Evolutionary conservation across 495 filamentous ascomycete genomes (phyloP).

Genomic region (Aspergillus kassunensis): DNA sequence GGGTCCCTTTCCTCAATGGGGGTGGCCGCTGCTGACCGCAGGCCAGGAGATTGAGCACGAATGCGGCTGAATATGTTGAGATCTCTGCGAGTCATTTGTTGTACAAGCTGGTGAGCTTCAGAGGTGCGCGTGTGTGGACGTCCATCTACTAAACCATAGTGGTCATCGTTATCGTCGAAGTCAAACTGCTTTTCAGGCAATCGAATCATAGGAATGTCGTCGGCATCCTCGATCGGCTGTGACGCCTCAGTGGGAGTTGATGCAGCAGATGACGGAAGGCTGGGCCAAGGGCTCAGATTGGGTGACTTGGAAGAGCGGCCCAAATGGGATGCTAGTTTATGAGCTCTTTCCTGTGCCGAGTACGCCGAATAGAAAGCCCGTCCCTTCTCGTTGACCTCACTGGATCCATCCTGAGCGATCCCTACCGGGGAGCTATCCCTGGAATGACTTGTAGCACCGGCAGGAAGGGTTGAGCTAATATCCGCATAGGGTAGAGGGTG

Average conservation of each 20-base stretch:
- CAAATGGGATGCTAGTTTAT: conserved; percentile 33
- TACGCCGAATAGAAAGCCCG: conserved; percentile 32
- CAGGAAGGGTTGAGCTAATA: conserved; percentile 28
- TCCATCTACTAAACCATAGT: conserved; percentile 27
- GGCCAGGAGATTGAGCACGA: conserved; percentile 34
- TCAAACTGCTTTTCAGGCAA: conserved; percentile 34
- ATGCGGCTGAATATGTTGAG: conserved; percentile 34
- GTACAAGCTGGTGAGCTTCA: conserved; percentile 33
- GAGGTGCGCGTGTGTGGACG: conserved; percentile 28
- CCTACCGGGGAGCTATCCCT: conserved; percentile 24
- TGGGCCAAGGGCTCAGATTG: conserved; percentile 25
- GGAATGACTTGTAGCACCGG: conserved; percentile 27
- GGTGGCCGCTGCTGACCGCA: conserved; percentile 56
- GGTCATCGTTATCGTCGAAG: conserved; percentile 31
- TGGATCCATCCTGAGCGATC: no score
- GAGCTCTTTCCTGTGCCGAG: conserved; percentile 33
- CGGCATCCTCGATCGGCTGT: conserved; percentile 30
- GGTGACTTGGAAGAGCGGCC: conserved; percentile 32
- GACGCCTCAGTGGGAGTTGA: conserved; percentile 30
- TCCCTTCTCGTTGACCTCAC: conserved; percentile 42
- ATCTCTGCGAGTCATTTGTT: conserved; percentile 40
- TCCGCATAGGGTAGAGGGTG: conserved; percentile 27
- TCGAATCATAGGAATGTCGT: conserved; percentile 39
- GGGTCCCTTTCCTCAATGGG: conserved; percentile 56
- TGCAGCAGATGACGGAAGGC: conserved; percentile 28